phyloP scores from a whole-genome alignment of 148 eudicot species.

The Rhododendron ovatum region DNA sequence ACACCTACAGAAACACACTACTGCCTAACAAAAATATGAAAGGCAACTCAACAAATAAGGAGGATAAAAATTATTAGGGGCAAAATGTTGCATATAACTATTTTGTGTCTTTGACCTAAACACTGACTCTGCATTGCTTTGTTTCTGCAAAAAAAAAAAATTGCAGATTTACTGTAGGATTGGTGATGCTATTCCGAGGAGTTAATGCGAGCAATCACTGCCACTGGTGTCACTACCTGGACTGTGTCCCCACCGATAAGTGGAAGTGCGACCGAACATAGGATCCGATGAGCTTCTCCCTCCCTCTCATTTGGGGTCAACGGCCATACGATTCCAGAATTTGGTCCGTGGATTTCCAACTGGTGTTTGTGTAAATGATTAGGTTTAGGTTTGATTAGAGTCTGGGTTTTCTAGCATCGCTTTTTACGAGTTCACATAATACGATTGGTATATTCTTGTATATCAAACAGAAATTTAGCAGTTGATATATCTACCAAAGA shows the following conservation, averaged over 20 bases:
- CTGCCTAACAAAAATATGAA: background rate
- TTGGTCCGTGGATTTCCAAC: background rate
- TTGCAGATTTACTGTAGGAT: slow-evolving; percentile 49
- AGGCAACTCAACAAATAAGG: background rate
- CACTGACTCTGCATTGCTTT: background rate
- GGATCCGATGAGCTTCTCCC: background rate
- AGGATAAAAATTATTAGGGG: background rate
- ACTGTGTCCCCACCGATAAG: slow-evolving; percentile 48
- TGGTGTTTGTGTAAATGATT: background rate
- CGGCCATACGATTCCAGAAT: background rate
- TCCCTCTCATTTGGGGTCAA: background rate
- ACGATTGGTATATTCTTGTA: slow-evolving; percentile 1
- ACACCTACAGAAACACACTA: no score
- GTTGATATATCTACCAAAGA: background rate
- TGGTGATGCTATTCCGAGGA: slow-evolving; percentile 63
- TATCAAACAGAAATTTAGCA: background rate
- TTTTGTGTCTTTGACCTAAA: background rate
- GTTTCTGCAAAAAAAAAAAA: background rate
- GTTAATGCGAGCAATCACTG: slow-evolving; percentile 38
- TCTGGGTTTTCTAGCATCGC: background rate
- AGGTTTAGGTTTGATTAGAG: background rate
- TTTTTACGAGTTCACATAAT: background rate
- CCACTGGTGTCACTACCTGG: slow-evolving; percentile 53
- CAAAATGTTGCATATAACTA: background rate
- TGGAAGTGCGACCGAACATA: slow-evolving; percentile 43